These are phyloP conservation scores for Leucaena leucocephala DNA, from an alignment of 306 rosid genomes.

Conservation along the genomic window DNA sequence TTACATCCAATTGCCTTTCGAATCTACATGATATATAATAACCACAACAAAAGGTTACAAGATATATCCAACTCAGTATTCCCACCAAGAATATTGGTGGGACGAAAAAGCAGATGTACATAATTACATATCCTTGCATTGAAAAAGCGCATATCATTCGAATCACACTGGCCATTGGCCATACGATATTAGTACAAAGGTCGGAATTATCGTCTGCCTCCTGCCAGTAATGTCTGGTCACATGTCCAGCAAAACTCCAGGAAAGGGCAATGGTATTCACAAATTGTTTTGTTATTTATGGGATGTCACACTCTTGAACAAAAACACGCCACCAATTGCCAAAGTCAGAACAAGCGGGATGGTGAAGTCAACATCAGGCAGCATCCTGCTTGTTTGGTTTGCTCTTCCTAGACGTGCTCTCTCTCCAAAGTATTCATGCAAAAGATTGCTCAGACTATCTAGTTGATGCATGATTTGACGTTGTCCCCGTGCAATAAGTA, in stretches of 20 bases:
- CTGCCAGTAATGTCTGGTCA: neutral
- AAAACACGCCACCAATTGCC: conserved; percentile 70
- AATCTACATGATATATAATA: neutral
- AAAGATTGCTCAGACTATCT: conserved; percentile 74
- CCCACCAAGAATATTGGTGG: conserved; percentile 2
- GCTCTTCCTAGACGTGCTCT: conserved; percentile 57
- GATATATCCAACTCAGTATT: neutral
- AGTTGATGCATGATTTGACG: conserved; percentile 87
- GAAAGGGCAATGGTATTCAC: neutral
- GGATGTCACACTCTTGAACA: conserved; percentile 61
- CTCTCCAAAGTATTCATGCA: conserved; percentile 69
- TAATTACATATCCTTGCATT: neutral
- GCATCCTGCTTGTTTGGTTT: conserved; percentile 47
- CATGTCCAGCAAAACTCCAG: neutral
- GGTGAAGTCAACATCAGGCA: conserved; percentile 50
- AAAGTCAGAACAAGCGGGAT: conserved; percentile 63
- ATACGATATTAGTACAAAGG: neutral
- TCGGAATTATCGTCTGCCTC: conserved; percentile 18
- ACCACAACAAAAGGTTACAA: neutral
- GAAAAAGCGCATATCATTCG: neutral
- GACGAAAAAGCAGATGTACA: too few species aligned
- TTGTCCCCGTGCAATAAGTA: conserved; percentile 68
- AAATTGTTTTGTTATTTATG: conserved; percentile 43
- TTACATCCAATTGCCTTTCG: neutral
- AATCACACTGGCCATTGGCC: neutral